Percentiles rank a stretch among this genome's conserved stretches.
These are phyloP conservation scores for Penicillium oxalicum DNA, from an alignment of 2,329 filamentous ascomycete genomes.

Conservation along the genomic window DNA sequence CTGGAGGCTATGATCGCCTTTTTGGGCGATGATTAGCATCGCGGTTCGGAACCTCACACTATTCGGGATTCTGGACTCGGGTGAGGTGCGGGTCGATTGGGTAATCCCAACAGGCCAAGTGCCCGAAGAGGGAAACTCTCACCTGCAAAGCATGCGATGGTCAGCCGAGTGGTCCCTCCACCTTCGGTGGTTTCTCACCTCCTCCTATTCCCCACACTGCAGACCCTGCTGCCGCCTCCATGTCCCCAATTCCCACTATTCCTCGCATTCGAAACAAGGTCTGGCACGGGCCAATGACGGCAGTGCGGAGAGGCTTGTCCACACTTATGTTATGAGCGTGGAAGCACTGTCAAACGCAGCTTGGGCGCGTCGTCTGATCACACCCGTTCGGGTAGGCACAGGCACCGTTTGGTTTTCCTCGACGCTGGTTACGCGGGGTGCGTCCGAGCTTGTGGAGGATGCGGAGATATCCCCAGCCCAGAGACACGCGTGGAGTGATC, in stretches of 20 bases:
- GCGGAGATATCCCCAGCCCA: conserved; percentile 9
- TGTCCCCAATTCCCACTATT: no score
- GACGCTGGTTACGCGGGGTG: no score
- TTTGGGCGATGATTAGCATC: conserved; percentile 1
- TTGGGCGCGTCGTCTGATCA: conserved; percentile 1
- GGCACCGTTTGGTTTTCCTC: conserved; percentile 6
- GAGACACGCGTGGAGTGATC: no score
- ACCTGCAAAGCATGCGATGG: no score
- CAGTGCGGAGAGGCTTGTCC: background rate
- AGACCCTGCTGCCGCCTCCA: no score
- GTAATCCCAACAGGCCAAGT: conserved; percentile 1
- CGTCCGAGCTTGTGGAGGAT: background rate
- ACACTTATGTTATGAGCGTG: background rate
- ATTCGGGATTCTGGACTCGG: background rate
- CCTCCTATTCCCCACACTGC: no score
- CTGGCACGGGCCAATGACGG: background rate
- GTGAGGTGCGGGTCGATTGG: conserved; percentile 6
- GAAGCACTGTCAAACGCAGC: background rate
- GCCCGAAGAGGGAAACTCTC: background rate
- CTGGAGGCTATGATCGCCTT: conserved; percentile 8
- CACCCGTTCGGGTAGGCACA: conserved; percentile 11
- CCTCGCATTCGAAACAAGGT: no score
- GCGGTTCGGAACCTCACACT: background rate
- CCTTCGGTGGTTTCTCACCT: no score
- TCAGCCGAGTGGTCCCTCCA: no score